Conservation (phyloP, 2,329 filamentous ascomycete species). For the Lachnellula subtilissima region DNA sequence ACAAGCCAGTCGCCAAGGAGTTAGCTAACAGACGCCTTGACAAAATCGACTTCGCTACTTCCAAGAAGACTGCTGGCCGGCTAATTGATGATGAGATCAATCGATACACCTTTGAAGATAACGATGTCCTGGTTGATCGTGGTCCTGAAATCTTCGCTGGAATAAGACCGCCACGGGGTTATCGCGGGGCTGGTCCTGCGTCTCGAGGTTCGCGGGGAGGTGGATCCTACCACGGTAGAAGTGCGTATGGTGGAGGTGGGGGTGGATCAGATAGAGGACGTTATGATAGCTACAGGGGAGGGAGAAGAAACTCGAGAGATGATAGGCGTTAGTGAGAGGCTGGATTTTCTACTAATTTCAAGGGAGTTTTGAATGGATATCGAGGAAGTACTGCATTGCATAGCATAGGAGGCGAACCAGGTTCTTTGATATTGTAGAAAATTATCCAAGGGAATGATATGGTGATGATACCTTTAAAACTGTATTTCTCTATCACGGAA, state of each 20-base stretch:
- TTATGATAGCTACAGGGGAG: conserved; percentile 13
- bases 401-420: neutral
- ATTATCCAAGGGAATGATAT: neutral
- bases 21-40: conserved; percentile 62
- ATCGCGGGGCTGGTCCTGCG: conserved; percentile 29
- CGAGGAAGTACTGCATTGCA: neutral
- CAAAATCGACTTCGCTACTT: conserved; percentile 43
- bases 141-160: conserved; percentile 66
- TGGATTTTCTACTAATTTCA: neutral
- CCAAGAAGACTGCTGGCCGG: conserved; percentile 34
- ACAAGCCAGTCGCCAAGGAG: conserved; percentile 56
- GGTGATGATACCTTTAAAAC: neutral
- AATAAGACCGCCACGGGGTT: conserved; percentile 51
- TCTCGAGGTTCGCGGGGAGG: conserved; percentile 22
- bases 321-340: conserved; percentile 14
- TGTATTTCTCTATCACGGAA: neutral
- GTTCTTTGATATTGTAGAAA: neutral
- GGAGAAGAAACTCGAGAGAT: conserved; percentile 15
- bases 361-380: neutral
- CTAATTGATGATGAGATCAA: conserved; percentile 42
- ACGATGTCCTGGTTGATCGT: conserved; percentile 62
- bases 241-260: neutral
- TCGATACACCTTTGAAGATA: conserved; percentile 68
- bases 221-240: conserved; percentile 2
- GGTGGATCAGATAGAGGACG: conserved; percentile 5